Evolutionary conservation across 1,284 basidiomycete genomes (phyloP).

Genomic region (Irpex sp.): DNA sequence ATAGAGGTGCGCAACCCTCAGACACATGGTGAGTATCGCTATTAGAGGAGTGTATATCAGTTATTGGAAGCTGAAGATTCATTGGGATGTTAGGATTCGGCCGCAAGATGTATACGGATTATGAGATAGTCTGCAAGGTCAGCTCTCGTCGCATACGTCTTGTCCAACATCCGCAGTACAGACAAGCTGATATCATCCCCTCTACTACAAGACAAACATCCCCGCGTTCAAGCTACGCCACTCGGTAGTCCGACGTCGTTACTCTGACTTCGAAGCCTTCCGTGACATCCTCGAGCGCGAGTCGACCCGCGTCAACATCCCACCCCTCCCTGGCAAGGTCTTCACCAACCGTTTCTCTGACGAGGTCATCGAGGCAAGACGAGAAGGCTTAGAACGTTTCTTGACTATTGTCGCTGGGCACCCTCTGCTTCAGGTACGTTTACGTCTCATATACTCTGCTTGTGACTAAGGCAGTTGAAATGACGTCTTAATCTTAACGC

Average conservation of each 20-base stretch:
- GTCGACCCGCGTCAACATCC: constrained; percentile 96
- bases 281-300: constrained; percentile 97
- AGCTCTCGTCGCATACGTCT: not conserved
- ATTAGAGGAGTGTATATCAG: not conserved
- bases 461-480: not conserved
- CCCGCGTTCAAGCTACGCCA: constrained; percentile 97
- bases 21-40: constrained; percentile 78
- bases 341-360: constrained; percentile 97
- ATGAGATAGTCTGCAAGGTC: constrained; percentile 97
- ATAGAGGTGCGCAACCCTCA: constrained; percentile 97
- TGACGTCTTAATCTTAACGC: not conserved
- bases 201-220: constrained; percentile 81
- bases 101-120: constrained; percentile 99
- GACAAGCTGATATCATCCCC: not conserved
- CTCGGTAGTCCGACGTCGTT: constrained; percentile 91
- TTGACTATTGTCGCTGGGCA: constrained; percentile 96
- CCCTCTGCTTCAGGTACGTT: constrained; percentile 85
- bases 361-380: constrained; percentile 90
- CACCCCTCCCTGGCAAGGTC: constrained; percentile 93
- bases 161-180: not conserved
- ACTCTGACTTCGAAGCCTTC: constrained; percentile 99
- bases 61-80: not conserved
- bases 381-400: constrained; percentile 95
- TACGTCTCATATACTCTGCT: not conserved
- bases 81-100: constrained; percentile 66